These are phyloP conservation scores for Rossbeevera mucosa DNA, from an alignment of 768 basidiomycete species.

Conservation along the genomic window DNA sequence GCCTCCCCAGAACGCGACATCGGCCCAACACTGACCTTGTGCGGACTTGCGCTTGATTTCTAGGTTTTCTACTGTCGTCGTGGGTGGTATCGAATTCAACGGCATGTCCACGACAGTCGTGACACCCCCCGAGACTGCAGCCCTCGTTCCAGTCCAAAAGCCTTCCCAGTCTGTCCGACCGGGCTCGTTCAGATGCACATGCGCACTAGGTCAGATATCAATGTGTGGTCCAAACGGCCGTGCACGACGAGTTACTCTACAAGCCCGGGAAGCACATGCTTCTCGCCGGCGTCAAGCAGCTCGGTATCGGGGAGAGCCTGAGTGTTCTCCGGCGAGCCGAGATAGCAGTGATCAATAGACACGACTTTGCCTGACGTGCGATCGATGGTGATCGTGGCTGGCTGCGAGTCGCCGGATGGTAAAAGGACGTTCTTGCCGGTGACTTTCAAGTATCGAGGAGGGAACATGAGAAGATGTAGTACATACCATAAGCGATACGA, in stretches of 20 bases:
- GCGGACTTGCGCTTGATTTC: constrained; percentile 69
- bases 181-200: constrained; percentile 93
- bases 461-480: constrained; percentile 5
- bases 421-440: constrained; percentile 57
- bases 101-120: constrained; percentile 98
- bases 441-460: constrained; percentile 35
- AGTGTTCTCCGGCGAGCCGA: constrained; percentile 26
- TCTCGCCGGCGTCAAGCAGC: constrained; percentile 55
- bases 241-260: constrained; percentile 54
- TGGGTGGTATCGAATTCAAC: constrained; percentile 94
- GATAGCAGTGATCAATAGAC: constrained; percentile 38
- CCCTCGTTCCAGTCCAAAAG: constrained; percentile 85
- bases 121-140: constrained; percentile 91
- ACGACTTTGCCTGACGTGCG: constrained; percentile 55
- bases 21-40: constrained; percentile 63
- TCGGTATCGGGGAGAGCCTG: constrained; percentile 24
- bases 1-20: constrained; percentile 83
- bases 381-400: constrained; percentile 66
- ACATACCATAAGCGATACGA: too few relatives aligned
- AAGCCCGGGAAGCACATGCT: constrained; percentile 68
- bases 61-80: constrained; percentile 79
- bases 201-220: constrained; percentile 47
- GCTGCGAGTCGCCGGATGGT: constrained; percentile 43
- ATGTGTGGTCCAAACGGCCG: neutral
- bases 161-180: constrained; percentile 95